A percentile compares a stretch with the other conserved stretches of the same genome.
phyloP scores from a whole-genome alignment of 495 filamentous ascomycete species.

The Tetracladium setigerum region DNA sequence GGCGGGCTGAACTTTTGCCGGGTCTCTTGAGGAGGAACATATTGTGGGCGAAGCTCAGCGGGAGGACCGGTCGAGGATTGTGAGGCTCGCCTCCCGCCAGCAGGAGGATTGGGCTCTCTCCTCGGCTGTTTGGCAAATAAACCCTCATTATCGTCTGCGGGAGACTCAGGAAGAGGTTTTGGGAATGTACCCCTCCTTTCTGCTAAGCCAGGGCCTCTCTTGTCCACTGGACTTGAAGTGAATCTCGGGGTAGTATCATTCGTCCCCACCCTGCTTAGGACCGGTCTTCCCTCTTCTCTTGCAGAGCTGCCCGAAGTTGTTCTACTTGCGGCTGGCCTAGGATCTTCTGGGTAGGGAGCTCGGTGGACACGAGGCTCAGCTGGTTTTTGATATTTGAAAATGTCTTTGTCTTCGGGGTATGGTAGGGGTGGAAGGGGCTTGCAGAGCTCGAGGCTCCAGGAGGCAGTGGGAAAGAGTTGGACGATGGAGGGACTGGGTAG shows the following conservation, averaged over 20 bases:
- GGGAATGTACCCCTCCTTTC: slow-evolving; percentile 67
- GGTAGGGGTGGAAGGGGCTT: slow-evolving; percentile 68
- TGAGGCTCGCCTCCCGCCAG: slow-evolving; percentile 15
- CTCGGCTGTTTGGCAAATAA: slow-evolving; percentile 46
- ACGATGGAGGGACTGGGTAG: slow-evolving; percentile 37
- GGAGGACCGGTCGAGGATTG: slow-evolving; percentile 7
- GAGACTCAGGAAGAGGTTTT: slow-evolving; percentile 71
- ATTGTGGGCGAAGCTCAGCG: slow-evolving; percentile 13
- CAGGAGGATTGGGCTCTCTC: slow-evolving; percentile 8
- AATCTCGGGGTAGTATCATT: slow-evolving; percentile 36
- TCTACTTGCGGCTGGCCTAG: slow-evolving; percentile 8
- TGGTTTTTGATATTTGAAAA: slow-evolving; percentile 27
- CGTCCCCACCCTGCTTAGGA: slow-evolving; percentile 7
- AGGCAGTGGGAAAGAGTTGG: slow-evolving; percentile 46
- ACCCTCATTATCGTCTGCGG: slow-evolving; percentile 61
- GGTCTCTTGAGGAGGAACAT: too few species aligned
- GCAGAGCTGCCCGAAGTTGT: slow-evolving; percentile 19
- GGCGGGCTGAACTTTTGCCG: slow-evolving; percentile 39
- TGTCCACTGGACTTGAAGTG: slow-evolving; percentile 39
- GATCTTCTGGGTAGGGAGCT: slow-evolving; percentile 42
- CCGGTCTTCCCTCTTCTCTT: slow-evolving; percentile 11
- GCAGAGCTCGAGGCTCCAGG: slow-evolving; percentile 57
- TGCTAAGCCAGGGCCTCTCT: slow-evolving; percentile 48
- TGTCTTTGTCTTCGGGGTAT: slow-evolving; percentile 53
- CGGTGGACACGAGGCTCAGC: slow-evolving; percentile 33